phyloP scores from a whole-genome alignment of 768 basidiomycete genomes.

The Naematelia encephala region DNA sequence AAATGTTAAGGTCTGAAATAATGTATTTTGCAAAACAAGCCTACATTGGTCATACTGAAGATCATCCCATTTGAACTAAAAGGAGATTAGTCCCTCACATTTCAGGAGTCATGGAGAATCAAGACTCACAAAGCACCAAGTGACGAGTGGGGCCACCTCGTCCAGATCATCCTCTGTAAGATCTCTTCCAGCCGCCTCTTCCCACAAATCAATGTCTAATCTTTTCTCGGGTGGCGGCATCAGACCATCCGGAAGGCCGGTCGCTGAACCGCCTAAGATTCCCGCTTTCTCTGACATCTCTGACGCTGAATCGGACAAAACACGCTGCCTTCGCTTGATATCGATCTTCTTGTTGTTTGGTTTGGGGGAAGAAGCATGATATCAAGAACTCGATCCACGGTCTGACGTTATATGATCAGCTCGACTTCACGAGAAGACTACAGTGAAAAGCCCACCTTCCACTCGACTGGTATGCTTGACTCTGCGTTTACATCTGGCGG shows the following conservation, averaged over 20 bases:
- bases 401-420: conserved; percentile 50
- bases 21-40: conserved; percentile 29
- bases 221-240: conserved; percentile 60
- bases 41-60: conserved; percentile 87
- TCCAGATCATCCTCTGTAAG: conserved; percentile 59
- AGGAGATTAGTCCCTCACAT: not conserved
- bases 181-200: conserved; percentile 53
- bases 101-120: not conserved
- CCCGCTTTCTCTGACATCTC: not conserved
- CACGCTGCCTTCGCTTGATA: conserved; percentile 12
- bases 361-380: conserved; percentile 63
- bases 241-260: conserved; percentile 56
- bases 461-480: conserved; percentile 66
- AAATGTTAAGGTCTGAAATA: not conserved
- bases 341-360: conserved; percentile 37
- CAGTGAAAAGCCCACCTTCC: conserved; percentile 55
- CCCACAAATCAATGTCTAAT: conserved; percentile 66
- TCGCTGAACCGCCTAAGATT: not conserved
- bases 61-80: conserved; percentile 83
- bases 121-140: conserved; percentile 60
- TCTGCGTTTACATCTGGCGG: conserved; percentile 64
- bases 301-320: conserved; percentile 18
- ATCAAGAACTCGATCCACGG: conserved; percentile 86
- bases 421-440: not conserved
- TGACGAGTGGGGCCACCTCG: conserved; percentile 54